Evolutionary conservation across 306 rosid species (phyloP).

Genomic region (Cucumis cinereus): DNA sequence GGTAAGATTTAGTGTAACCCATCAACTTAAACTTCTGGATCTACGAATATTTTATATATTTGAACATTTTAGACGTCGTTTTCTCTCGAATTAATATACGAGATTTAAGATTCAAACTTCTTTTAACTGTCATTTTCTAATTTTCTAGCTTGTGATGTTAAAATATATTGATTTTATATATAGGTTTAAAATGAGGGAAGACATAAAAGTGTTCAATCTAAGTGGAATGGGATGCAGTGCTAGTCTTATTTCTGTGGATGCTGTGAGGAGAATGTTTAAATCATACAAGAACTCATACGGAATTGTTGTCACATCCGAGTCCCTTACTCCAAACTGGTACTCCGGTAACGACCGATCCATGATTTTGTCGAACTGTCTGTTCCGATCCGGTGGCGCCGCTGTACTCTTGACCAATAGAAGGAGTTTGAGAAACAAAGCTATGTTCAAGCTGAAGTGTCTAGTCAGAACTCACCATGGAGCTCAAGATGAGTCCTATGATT

Average conservation of each 20-base stretch:
- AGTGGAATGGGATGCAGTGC: slow-evolving; percentile 13
- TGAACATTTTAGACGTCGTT: neutral
- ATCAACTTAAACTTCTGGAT: neutral
- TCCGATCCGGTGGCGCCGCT: slow-evolving; percentile 4
- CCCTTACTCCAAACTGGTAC: slow-evolving; percentile 6
- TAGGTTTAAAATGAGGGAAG: slow-evolving; percentile 56
- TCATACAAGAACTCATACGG: neutral
- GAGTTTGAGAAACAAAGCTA: neutral
- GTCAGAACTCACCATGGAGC: slow-evolving; percentile 12
- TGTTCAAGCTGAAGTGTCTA: neutral
- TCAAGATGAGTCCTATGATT: neutral
- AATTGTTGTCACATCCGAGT: slow-evolving; percentile 3
- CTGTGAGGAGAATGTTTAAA: neutral
- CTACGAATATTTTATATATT: neutral
- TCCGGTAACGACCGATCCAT: slow-evolving; percentile 7
- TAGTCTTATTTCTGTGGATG: neutral
- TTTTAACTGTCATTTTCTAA: too few relatives aligned
- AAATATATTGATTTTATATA: too few relatives aligned
- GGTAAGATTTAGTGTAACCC: neutral
- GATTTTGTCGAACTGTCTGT: neutral
- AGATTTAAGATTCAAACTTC: too few relatives aligned
- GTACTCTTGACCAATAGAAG: slow-evolving; percentile 5
- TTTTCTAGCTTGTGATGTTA: too few relatives aligned
- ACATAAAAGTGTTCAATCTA: slow-evolving; percentile 19
- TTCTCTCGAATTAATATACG: too few relatives aligned